Base-by-base conservation (phyloP, 75 land plant genomes). In the Selaginella moellendorffii region DNA sequence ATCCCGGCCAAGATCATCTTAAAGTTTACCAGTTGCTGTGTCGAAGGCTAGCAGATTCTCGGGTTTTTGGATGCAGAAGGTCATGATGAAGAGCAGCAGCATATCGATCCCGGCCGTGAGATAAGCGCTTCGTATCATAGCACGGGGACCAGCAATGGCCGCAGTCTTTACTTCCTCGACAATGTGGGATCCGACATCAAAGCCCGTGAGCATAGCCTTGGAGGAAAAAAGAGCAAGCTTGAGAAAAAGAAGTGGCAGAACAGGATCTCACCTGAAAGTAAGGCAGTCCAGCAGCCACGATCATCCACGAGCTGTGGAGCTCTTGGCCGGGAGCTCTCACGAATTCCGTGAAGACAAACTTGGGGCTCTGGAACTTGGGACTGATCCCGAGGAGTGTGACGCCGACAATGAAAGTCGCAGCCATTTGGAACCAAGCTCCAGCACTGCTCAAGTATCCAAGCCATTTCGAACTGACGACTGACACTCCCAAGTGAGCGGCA, bases 131-230 rank as follows among this genome's bases (percentile, higher is more conserved):
- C 26, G 24, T 27, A 61, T 61, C 62, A 61, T 61, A 21, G 62
- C 62, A 2, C 62, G 62, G 18, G 62, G 62, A 1, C 62, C 62
- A 1, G 62, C 62, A 10, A 61, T n/a, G n/a, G n/a, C n/a, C n/a
- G n/a, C n/a, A n/a, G n/a, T n/a, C n/a, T n/a, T n/a, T n/a, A n/a
- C n/a, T 21, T 61, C 62, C 18, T 61, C 62, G 28, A 61, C 62
- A 2, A 61, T 29, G 28, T 61, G 62, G 26, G 62, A 61, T 1
- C 62, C 62, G 2, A 61, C 62, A 10, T 61, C 62, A 24, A 61
- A 61, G 62, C 62, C 62, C 18, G 62, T 61, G 26, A 61, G 62
- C 26, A 61, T 61, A 18, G 62, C 26, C 18, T n/a, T n/a, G n/a
- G n/a, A n/a, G n/a, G n/a, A n/a, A n/a, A n/a, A n/a, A n/a, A n/a